These are phyloP conservation scores for Pseudocercospora musae DNA, from an alignment of 2,329 filamentous ascomycete genomes.

Conservation along the genomic window DNA sequence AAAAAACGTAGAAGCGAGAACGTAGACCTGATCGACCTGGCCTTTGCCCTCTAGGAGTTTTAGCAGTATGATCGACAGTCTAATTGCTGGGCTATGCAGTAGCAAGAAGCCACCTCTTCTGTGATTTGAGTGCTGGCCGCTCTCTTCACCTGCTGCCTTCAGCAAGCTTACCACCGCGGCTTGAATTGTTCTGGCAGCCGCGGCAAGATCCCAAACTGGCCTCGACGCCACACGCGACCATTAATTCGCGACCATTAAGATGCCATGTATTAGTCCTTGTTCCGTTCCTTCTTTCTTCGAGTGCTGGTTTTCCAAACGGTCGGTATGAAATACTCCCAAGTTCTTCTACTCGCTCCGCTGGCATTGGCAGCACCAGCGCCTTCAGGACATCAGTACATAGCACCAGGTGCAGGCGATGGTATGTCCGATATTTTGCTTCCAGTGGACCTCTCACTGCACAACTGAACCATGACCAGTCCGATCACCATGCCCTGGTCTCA, in stretches of 20 bases:
- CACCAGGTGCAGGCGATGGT: not conserved
- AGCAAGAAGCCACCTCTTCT: not conserved
- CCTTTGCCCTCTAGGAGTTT: not conserved
- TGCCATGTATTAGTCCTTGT: not conserved
- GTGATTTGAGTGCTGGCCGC: not conserved
- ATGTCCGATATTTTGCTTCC: not conserved
- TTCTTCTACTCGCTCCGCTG: not conserved
- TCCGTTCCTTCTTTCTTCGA: not conserved
- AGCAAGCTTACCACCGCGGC: not conserved
- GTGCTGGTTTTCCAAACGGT: not conserved
- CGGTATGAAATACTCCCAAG: not conserved
- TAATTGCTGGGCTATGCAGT: not conserved
- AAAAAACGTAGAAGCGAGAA: too few species aligned
- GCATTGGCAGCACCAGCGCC: not conserved
- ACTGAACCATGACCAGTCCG: not conserved
- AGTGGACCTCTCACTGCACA: not conserved
- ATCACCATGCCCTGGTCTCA: constrained; percentile 7
- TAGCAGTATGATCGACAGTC: not conserved
- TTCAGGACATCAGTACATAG: not conserved
- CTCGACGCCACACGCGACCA: not conserved
- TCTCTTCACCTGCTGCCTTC: not conserved
- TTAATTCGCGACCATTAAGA: not conserved
- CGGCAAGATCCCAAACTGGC: not conserved
- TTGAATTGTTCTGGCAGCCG: not conserved
- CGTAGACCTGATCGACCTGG: too few species aligned